Base-by-base conservation (phyloP, 2,329 filamentous ascomycete species). In the Fonsecaea monophora region DNA sequence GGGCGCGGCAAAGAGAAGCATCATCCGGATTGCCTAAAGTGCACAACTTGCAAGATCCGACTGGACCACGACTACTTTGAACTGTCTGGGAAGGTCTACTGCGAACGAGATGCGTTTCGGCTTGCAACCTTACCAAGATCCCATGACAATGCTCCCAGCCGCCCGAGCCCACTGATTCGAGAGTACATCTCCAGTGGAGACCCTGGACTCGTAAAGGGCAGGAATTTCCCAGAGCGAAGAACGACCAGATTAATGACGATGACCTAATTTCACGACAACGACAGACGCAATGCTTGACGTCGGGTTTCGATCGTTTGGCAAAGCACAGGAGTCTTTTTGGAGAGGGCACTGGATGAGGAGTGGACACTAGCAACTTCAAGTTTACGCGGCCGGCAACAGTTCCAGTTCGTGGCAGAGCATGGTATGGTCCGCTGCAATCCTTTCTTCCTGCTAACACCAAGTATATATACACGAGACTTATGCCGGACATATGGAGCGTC, bases 1-100 rank as follows among this genome's bases (percentile, higher is more conserved):
- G 76, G 75, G 13, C 75, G 72, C 2, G 77, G 75, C 4, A 74
- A 75, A 15, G 72, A 88, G 73, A 97, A 97, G 77, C 95, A 93
- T 78, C 95, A 99, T 77, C 87, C 92, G 0, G 83, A 86, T 7
- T 99, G 95, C 79, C 92, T 99, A 80, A 89, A 88, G 57, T 98
- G 95, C 76, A 85, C 85, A 53, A 82, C 82, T 72, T 98, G 94
- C 76, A 86, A 88, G 37, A 80, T 87, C 55, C 87, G 90, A 2
- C 83, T 98, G 12, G 85, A 86, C 21, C 90, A 94, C 53, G 94
- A 95, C 68, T 98, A 98, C 77, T 97, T 95, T 74, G 94, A 98
- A 77, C 90, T 97, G 72, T 88, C 87, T 48, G 92, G 92, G 30
- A 84, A 82, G 53, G 87, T 91, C 0, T 97, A 91, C 76, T 99